Base-by-base conservation (phyloP, 352 stramenopile genomes). In the Pythium monospermum region DNA sequence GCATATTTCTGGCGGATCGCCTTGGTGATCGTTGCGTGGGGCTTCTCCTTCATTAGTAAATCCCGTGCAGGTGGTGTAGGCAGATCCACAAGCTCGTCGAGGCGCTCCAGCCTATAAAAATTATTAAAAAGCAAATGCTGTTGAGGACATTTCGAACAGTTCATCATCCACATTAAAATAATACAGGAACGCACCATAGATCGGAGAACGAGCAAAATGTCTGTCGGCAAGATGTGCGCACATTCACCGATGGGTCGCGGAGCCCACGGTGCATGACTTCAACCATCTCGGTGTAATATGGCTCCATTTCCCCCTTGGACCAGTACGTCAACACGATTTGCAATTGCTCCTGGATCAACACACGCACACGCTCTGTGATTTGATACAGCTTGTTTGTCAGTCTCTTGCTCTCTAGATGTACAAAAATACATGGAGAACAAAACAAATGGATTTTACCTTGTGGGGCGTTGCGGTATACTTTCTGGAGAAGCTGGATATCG, bases 291-390 rank as follows among this genome's bases (percentile, higher is more conserved):
- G 41, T 32, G 44, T 77, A 76, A 37, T 58, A 74, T 4, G 58
- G 47, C 37, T 67, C 45, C 13, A 86, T 53, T 41, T 87, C 75
- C 0, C 64, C 41, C 35, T 76, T 77, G 4, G 35, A 36, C 80
- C 80, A 88, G 35, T 62, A 83, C 11, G 71, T 60, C 5, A 86
- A 62, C 23, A 85, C 57, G 25, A 86, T 58, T 10, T 68, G 49
- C 16, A 91, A 16, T 44, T 91, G 80, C 18, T 85, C 73, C 15
- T 87, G 38, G 18, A 91, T 39, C 26, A 91, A 44, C 4, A 70
- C 31, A 11, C 68, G 69, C 49, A 71, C 66, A 51, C 73, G 76
- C 7, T 80, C 80, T 91, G 35, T 23, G 55, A 41, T n/a, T n/a
- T n/a, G n/a, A 43, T 2, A 45, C 15, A 30, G 18, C 27, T n/a